Evolutionary conservation across 208 protist genomes (phyloP).

Genomic region (Leishmania tropica): DNA sequence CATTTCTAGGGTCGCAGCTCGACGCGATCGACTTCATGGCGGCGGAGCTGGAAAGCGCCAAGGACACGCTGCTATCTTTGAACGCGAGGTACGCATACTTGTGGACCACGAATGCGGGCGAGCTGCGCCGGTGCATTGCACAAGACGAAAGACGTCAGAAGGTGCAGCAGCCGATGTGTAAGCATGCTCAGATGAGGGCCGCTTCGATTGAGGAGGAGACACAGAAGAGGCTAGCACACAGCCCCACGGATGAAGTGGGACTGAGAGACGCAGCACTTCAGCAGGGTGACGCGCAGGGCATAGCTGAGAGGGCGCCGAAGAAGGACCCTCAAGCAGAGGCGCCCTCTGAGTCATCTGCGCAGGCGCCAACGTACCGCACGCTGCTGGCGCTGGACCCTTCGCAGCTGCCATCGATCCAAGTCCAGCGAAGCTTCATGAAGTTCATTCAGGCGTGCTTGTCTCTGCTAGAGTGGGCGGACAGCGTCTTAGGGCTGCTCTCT

Average conservation of each 20-base stretch:
- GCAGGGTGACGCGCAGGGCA: neutral
- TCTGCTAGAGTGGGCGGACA: conserved; percentile 52
- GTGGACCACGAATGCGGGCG: conserved; percentile 48
- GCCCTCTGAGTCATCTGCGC: conserved; percentile 4
- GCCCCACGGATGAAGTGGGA: neutral
- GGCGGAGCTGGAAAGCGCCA: conserved; percentile 31
- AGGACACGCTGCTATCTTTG: conserved; percentile 36
- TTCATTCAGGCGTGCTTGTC: conserved; percentile 67
- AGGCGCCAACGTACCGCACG: conserved; percentile 15
- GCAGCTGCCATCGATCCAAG: conserved; percentile 31
- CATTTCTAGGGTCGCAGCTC: conserved; percentile 34
- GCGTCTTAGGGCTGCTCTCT: conserved; percentile 42
- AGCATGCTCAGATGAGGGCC: conserved; percentile 34
- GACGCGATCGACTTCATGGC: conserved; percentile 35
- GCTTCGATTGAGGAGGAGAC: conserved; percentile 2
- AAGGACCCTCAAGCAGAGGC: neutral
- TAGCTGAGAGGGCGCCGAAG: neutral
- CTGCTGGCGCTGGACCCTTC: conserved; percentile 34
- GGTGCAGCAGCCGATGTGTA: conserved; percentile 26
- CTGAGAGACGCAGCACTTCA: neutral
- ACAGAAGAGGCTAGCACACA: neutral
- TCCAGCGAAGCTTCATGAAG: conserved; percentile 49
- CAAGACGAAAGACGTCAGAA: conserved; percentile 28
- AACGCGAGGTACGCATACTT: conserved; percentile 48
- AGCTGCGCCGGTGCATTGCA: conserved; percentile 38